These are phyloP conservation scores for Liriodendron chinense DNA, from an alignment of 164 flowering plant genomes.

Conservation along the genomic window DNA sequence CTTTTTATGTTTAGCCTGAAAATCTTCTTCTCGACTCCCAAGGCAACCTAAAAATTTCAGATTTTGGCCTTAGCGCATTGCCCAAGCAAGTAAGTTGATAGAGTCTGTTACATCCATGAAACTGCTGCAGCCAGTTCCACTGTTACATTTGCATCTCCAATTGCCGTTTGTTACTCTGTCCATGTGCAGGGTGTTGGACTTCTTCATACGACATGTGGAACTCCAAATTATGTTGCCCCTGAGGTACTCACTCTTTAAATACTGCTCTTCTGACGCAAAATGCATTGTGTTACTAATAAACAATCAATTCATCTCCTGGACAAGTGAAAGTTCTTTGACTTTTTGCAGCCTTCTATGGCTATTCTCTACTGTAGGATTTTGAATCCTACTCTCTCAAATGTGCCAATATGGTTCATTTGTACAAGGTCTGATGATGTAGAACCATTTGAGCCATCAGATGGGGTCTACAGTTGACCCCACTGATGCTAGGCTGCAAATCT, in stretches of 20 bases:
- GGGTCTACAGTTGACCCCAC: background rate
- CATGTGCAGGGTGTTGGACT: constrained; percentile 77
- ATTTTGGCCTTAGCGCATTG: constrained; percentile 97
- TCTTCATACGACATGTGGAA: constrained; percentile 96
- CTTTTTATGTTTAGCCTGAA: constrained; percentile 69
- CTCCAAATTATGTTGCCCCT: constrained; percentile 99
- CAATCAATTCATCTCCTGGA: background rate
- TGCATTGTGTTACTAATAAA: too few species aligned
- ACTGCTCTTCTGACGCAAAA: background rate
- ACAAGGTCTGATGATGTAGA: background rate
- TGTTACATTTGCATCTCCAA: background rate
- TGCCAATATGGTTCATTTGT: background rate
- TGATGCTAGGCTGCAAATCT: background rate
- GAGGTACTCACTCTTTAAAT: constrained; percentile 52
- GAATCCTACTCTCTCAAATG: background rate
- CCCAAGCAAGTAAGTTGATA: constrained; percentile 61
- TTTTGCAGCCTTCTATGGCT: background rate
- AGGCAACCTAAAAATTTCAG: constrained; percentile 90
- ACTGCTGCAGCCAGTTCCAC: background rate
- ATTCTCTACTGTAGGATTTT: background rate
- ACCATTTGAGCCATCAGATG: background rate
- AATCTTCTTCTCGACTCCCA: constrained; percentile 87
- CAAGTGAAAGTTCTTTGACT: background rate
- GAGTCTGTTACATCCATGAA: background rate
- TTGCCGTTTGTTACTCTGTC: background rate